These are phyloP conservation scores for Picea abies DNA, from an alignment of 83 land plant genomes.

Conservation along the genomic window DNA sequence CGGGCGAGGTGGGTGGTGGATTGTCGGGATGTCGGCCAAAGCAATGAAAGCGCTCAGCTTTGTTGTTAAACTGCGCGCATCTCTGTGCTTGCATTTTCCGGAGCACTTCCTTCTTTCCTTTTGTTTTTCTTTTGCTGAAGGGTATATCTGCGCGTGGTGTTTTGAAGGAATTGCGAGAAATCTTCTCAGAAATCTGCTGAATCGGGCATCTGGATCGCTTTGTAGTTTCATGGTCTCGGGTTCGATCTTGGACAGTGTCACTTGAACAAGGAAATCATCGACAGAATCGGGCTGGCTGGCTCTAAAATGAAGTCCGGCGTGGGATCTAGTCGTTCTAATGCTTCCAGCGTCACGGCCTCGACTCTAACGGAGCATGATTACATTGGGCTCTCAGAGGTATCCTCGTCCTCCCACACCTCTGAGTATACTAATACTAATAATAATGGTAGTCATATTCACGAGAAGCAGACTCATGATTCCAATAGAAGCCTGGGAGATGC, in stretches of 20 bases:
- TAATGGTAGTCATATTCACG: not conserved
- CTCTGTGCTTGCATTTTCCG: not conserved
- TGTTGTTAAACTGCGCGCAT: slow-evolving; percentile 1
- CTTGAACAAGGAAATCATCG: no score
- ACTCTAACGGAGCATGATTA: slow-evolving; percentile 20
- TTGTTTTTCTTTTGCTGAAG: not conserved
- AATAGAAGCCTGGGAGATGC: not conserved
- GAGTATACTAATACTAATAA: not conserved
- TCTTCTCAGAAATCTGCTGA: no score
- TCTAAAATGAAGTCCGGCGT: not conserved
- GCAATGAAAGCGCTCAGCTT: slow-evolving; percentile 10
- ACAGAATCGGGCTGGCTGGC: no score
- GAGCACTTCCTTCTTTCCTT: not conserved
- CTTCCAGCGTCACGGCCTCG: not conserved
- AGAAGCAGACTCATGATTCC: not conserved
- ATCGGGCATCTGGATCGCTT: no score
- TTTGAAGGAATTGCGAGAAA: no score
- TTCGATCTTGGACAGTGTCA: no score
- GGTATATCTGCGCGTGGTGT: no score
- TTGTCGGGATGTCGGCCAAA: slow-evolving; percentile 16
- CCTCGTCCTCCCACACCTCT: slow-evolving; percentile 7
- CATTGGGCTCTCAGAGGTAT: slow-evolving; percentile 15
- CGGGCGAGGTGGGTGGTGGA: slow-evolving; percentile 16
- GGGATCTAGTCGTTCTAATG: slow-evolving; percentile 6
- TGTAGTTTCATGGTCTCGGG: no score